Evolutionary conservation across 352 stramenopile genomes (phyloP).

Genomic region (Globisporangium acanthophoron): DNA sequence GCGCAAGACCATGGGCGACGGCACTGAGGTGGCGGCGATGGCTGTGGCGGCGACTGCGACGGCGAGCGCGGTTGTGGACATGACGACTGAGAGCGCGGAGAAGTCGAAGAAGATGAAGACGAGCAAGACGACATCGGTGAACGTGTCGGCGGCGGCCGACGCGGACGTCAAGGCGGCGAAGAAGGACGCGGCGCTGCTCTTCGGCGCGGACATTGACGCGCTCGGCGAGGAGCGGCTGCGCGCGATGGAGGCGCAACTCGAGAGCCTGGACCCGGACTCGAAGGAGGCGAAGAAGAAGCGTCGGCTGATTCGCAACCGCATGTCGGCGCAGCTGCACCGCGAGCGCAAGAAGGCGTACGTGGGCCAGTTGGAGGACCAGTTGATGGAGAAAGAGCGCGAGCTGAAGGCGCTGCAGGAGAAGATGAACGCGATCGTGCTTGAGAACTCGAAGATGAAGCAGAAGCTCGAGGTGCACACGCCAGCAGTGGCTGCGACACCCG

Average conservation of each 20-base stretch:
- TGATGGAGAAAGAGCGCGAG: conserved; percentile 77
- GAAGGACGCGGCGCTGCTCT: conserved; percentile 15
- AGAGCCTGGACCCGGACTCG: conserved; percentile 80
- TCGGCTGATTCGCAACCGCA: conserved; percentile 83
- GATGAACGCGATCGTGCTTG: conserved; percentile 58
- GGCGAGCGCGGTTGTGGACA: not conserved
- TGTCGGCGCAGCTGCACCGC: conserved; percentile 83
- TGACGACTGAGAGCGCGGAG: conserved; percentile 16
- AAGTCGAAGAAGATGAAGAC: conserved; percentile 79
- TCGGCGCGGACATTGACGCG: conserved; percentile 47
- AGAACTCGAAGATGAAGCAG: conserved; percentile 60
- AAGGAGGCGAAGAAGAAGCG: conserved; percentile 90
- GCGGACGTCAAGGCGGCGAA: conserved; percentile 5
- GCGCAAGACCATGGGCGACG: conserved; percentile 47
- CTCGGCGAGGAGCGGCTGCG: conserved; percentile 74
- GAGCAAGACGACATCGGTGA: conserved; percentile 36
- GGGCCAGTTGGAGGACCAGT: conserved; percentile 77
- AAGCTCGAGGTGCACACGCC: conserved; percentile 15
- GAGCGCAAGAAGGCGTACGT: conserved; percentile 89
- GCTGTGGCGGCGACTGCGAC: not conserved
- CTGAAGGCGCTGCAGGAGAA: conserved; percentile 73
- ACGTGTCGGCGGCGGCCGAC: conserved; percentile 14
- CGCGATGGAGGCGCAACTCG: conserved; percentile 78
- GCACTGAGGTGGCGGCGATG: not conserved
- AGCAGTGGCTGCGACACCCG: not conserved